Conservation (phyloP, 306 rosid species). For the Cicer cuneatum region DNA sequence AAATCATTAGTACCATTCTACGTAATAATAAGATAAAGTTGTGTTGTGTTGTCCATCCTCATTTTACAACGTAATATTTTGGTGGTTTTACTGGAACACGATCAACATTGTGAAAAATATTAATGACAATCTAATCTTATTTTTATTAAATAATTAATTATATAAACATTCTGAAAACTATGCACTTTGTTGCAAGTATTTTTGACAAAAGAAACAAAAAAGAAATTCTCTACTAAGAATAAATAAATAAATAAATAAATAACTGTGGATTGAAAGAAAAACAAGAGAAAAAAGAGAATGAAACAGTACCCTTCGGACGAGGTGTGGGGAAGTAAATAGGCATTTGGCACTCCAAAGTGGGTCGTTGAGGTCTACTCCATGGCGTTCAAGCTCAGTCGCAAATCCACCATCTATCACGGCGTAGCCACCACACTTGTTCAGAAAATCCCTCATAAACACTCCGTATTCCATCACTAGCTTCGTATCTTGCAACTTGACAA, state of each 20-base stretch:
- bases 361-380: conserved; percentile 86
- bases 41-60: neutral
- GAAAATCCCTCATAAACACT: conserved; percentile 56
- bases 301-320: conserved; percentile 68
- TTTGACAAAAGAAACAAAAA: too few relatives aligned
- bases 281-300: neutral
- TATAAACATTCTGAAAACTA: too few relatives aligned
- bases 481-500: too few relatives aligned
- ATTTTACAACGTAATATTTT: too few relatives aligned
- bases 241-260: too few relatives aligned
- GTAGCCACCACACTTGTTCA: conserved; percentile 69
- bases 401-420: conserved; percentile 86
- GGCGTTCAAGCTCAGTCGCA: conserved; percentile 92
- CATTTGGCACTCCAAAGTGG: conserved; percentile 98
- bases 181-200: too few relatives aligned
- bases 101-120: too few relatives aligned
- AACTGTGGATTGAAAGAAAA: neutral
- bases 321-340: conserved; percentile 77
- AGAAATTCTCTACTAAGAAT: too few relatives aligned
- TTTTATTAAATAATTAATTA: too few relatives aligned
- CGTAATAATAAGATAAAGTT: neutral
- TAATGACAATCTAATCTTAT: too few relatives aligned
- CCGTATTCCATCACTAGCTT: conserved; percentile 30
- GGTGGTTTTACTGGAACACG: too few relatives aligned
- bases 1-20: neutral